phyloP scores from a whole-genome alignment of 495 filamentous ascomycete species.

The Penicillium lividum region DNA sequence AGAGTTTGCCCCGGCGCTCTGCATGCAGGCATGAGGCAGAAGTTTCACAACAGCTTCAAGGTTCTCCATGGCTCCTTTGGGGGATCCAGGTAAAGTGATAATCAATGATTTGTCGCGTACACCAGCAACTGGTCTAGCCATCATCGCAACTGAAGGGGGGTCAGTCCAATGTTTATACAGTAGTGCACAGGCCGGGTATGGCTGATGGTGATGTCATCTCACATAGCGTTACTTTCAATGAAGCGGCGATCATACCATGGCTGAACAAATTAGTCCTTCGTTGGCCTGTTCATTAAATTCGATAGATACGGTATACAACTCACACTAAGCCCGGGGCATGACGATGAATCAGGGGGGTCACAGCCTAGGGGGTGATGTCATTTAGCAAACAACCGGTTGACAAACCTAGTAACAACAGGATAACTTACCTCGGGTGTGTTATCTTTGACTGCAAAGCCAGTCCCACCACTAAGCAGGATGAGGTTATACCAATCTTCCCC shows the following conservation, averaged over 20 bases:
- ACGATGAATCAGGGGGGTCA: constrained; percentile 78
- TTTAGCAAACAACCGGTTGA: constrained; percentile 16
- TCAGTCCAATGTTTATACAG: constrained; percentile 22
- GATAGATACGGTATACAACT: constrained; percentile 30
- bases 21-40: constrained; percentile 88
- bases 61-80: constrained; percentile 96
- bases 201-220: constrained; percentile 40
- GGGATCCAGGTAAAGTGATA: constrained; percentile 89
- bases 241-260: constrained; percentile 90
- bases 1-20: constrained; percentile 83
- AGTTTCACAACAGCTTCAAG: constrained; percentile 87
- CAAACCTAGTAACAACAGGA: background rate
- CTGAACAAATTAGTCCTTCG: constrained; percentile 44
- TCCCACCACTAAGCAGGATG: constrained; percentile 87
- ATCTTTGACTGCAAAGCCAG: constrained; percentile 89
- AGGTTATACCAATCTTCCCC: constrained; percentile 62
- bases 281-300: constrained; percentile 6
- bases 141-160: constrained; percentile 75
- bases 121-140: constrained; percentile 92
- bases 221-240: constrained; percentile 87
- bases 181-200: constrained; percentile 6
- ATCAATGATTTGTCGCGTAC: constrained; percentile 82
- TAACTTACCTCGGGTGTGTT: constrained; percentile 77
- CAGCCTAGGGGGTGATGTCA: constrained; percentile 57
- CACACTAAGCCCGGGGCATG: constrained; percentile 86